phyloP scores from a whole-genome alignment of 2,329 filamentous ascomycete genomes.

The Zasmidium cellare region DNA sequence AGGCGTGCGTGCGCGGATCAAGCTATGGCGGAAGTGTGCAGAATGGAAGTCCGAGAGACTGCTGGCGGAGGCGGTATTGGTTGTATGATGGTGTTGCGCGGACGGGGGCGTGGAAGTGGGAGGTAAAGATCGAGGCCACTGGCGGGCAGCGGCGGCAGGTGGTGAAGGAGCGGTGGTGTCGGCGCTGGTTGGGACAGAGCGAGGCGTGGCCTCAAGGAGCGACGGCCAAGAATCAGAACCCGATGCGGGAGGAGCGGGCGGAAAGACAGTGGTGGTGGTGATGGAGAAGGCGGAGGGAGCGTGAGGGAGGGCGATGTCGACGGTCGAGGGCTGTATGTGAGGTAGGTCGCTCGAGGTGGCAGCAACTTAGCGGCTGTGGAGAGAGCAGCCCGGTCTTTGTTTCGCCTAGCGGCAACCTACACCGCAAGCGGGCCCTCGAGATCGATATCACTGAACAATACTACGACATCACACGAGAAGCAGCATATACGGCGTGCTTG shows the following conservation, averaged over 20 bases:
- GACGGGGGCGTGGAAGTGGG: neutral
- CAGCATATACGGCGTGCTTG: too few relatives aligned
- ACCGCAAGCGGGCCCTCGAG: neutral
- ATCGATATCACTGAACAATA: neutral
- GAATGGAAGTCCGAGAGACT: neutral
- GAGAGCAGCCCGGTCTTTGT: neutral
- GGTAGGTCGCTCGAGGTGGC: too few relatives aligned
- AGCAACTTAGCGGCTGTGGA: too few relatives aligned
- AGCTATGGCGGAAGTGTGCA: conserved; percentile 1
- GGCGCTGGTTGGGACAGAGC: conserved; percentile 12
- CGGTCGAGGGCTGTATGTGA: neutral
- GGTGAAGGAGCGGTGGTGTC: conserved; percentile 10
- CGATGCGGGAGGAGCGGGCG: neutral
- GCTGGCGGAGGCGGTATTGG: neutral
- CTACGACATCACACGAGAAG: too few relatives aligned
- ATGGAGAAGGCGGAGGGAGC: neutral
- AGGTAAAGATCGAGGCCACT: conserved; percentile 6
- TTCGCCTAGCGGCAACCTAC: neutral
- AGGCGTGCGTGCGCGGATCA: conserved; percentile 3
- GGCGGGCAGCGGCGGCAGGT: conserved; percentile 14
- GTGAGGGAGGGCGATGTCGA: too few relatives aligned
- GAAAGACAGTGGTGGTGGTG: neutral
- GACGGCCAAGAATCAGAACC: conserved; percentile 10
- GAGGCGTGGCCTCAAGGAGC: conserved; percentile 11
- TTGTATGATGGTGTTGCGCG: neutral